Base-by-base conservation (phyloP, 2,329 filamentous ascomycete genomes). In the Cladophialophora bantiana region DNA sequence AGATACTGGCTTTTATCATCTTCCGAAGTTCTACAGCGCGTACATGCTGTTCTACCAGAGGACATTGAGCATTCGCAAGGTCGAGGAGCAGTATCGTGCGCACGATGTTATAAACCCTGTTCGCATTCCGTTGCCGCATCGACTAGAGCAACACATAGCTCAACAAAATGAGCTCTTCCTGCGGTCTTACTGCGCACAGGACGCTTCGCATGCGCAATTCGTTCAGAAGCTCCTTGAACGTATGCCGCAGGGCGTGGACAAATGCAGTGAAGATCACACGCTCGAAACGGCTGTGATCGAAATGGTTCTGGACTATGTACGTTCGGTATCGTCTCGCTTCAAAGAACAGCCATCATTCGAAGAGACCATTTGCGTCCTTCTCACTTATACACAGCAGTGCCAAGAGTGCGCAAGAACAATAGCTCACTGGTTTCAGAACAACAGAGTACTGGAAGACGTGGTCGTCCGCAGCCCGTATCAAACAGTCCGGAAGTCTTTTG, bases 21-120 rank as follows among this genome's bases (percentile, higher is more conserved):
- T 73, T 80, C 85, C 67, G 74, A 94, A 94, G 78, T 85, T 86
- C 4, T 82, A 90, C 82, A 98, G 93, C 76, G 95, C 94, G 12
- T 99, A 99, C 78, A 98, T 99, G 92, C 85, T 99, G 7, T 98
- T 99, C 78, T 99, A 99, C 77, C 91, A 97, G 77, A 88, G 95
- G 57, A 86, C 89, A 3, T 89, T 89, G 0, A 86, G 87, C 4
- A 83, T 94, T 64, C 81, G 83, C 18, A 77, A 78, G 15, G 84
- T 86, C 66, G 83, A 86, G 71, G 78, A 83, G 34, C 73, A 77
- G 1, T 79, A 88, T 71, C 75, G 80, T 59, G 71, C 76, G 9
- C 71, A 73, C 0, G 79, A 79, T 34, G 74, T 88, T 56, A 80
- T 84, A 53, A 80, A 85, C n/a, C 80, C 83, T 7, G 78, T 82